Conservation (phyloP, 805 yeast genomes). For the Candida tallmaniae region DNA sequence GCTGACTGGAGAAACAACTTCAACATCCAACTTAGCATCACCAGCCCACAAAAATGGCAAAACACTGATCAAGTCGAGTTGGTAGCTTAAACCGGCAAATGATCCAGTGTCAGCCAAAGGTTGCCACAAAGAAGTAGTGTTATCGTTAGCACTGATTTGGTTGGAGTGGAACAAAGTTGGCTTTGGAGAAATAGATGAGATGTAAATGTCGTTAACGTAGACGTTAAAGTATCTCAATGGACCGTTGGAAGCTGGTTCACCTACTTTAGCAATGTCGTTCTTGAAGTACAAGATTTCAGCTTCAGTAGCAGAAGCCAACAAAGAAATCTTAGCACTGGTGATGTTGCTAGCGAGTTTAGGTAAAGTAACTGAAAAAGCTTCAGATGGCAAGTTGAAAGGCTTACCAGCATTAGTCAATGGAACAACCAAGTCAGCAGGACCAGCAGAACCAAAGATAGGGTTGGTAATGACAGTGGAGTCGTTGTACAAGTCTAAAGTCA, state of each 20-base stretch:
- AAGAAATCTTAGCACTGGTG: conserved; percentile 17
- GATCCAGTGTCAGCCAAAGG: conserved; percentile 25
- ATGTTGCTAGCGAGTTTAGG: conserved; percentile 18
- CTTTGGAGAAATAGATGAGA: conserved; percentile 22
- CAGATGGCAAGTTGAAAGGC: conserved; percentile 18
- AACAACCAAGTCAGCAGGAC: conserved; percentile 19
- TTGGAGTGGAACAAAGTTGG: conserved; percentile 26
- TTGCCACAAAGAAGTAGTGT: conserved; percentile 13
- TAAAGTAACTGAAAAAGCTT: conserved; percentile 14
- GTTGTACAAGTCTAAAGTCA: conserved; percentile 17
- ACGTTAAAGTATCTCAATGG: conserved; percentile 24
- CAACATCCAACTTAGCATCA: conserved; percentile 17
- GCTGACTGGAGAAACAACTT: conserved; percentile 21
- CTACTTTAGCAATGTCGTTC: conserved; percentile 11
- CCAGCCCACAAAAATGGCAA: conserved; percentile 25
- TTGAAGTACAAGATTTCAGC: conserved; percentile 19
- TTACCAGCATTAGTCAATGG: conserved; percentile 15
- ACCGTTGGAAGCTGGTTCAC: conserved; percentile 13
- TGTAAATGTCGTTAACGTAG: conserved; percentile 16
- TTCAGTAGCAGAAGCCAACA: conserved; percentile 24
- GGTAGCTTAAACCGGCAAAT: conserved; percentile 22
- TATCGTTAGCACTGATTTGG: conserved; percentile 8
- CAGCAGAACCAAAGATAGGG: conserved; percentile 14
- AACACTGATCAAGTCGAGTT: conserved; percentile 21
- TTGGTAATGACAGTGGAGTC: conserved; percentile 11